phyloP scores from a whole-genome alignment of 176 grass and related monocot species.

The Avena atlantica region DNA sequence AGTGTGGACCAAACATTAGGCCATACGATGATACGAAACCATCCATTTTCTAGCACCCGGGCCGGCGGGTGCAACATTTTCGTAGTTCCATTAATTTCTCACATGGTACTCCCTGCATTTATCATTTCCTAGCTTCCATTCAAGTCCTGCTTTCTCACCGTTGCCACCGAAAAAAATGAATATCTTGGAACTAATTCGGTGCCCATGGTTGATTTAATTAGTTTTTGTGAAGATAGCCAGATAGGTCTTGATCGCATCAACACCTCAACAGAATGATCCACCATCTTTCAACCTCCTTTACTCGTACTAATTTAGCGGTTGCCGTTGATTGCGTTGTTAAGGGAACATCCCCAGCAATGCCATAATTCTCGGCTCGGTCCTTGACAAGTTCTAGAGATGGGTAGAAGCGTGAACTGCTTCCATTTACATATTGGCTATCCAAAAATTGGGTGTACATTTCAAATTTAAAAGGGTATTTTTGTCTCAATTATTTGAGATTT shows the following conservation, averaged over 20 bases:
- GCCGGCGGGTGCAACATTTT: background rate
- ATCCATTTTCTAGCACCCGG: background rate
- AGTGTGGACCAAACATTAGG: slow-evolving; percentile 56
- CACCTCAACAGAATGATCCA: background rate
- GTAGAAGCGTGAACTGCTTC: background rate
- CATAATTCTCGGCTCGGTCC: background rate
- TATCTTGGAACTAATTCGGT: background rate
- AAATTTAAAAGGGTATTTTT: too few relatives aligned
- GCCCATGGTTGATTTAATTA: background rate
- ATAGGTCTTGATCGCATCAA: background rate
- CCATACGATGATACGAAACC: too few relatives aligned
- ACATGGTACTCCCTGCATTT: background rate
- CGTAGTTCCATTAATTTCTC: background rate
- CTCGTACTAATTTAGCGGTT: background rate
- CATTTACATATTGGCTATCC: too few relatives aligned
- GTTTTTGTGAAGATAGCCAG: background rate
- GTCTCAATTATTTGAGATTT: too few relatives aligned
- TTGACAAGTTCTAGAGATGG: background rate
- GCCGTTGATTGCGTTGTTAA: background rate
- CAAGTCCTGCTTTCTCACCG: background rate
- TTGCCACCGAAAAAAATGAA: background rate
- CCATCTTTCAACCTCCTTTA: background rate
- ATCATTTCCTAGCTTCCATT: background rate
- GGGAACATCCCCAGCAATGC: background rate
- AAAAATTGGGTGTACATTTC: too few relatives aligned